Evolutionary conservation across 139 green algal species (phyloP).

Genomic region (Bryopsis sp.): DNA sequence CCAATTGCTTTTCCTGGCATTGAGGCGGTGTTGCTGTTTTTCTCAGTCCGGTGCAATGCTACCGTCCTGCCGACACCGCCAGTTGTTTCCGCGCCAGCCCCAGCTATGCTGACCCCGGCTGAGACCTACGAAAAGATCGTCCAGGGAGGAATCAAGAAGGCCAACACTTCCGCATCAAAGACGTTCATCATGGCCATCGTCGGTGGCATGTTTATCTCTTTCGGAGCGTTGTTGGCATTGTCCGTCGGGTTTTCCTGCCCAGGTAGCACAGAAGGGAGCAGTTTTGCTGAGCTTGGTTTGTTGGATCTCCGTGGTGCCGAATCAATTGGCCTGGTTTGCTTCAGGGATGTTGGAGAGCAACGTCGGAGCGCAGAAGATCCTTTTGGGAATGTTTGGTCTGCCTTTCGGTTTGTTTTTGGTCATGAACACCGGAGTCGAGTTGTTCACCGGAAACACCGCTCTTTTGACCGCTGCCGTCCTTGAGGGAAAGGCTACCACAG

Average conservation of each 20-base stretch:
- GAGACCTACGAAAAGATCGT: slow-evolving; percentile 5
- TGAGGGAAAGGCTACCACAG: slow-evolving; percentile 40
- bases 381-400: slow-evolving; percentile 36
- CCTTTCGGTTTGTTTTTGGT: slow-evolving; percentile 54
- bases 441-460: slow-evolving; percentile 82
- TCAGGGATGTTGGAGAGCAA: slow-evolving; percentile 39
- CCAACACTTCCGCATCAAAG: neutral
- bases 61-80: no score
- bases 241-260: slow-evolving; percentile 6
- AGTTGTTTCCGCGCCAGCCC: no score
- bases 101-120: no score
- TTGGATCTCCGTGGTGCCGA: no score
- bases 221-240: slow-evolving; percentile 7
- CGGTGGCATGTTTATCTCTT: neutral
- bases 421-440: slow-evolving; percentile 57
- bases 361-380: slow-evolving; percentile 38
- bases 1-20: no score
- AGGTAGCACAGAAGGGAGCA: no score
- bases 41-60: no score
- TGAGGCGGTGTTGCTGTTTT: no score
- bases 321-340: no score
- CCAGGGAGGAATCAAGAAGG: neutral
- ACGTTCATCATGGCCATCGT: slow-evolving; percentile 1
- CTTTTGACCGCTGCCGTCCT: slow-evolving; percentile 50
- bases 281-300: no score